Evolutionary conservation across 495 filamentous ascomycete species (phyloP).

Genomic region (Sporormia fimetaria): DNA sequence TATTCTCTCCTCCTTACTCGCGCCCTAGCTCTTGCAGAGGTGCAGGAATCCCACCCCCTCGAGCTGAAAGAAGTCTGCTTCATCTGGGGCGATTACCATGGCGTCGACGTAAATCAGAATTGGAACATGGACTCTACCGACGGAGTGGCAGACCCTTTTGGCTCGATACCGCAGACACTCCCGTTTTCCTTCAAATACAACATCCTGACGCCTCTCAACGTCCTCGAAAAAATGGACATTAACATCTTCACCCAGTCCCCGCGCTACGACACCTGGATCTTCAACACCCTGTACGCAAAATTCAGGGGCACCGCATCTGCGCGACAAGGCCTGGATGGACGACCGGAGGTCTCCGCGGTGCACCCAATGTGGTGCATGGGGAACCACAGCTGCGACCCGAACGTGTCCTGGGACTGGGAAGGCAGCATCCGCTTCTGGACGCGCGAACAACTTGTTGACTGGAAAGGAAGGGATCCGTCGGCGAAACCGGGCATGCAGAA

Average conservation of each 20-base stretch:
- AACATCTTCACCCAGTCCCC: constrained; percentile 60
- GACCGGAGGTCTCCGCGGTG: constrained; percentile 70
- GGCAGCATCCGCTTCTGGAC: constrained; percentile 63
- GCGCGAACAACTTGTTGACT: constrained; percentile 39
- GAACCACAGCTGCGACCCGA: constrained; percentile 91
- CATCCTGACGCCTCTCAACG: constrained; percentile 68
- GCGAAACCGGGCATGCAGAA: constrained; percentile 47
- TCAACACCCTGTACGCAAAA: constrained; percentile 87
- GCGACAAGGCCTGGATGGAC: constrained; percentile 57
- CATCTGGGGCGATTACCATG: constrained; percentile 77
- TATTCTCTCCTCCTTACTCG: constrained; percentile 50
- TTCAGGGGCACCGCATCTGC: constrained; percentile 88
- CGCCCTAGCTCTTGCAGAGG: constrained; percentile 71
- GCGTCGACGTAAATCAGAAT: constrained; percentile 9
- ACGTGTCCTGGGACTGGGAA: constrained; percentile 88
- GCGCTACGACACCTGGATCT: constrained; percentile 75
- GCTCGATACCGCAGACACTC: constrained; percentile 46
- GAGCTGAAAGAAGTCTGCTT: constrained; percentile 77
- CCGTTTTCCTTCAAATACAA: constrained; percentile 85
- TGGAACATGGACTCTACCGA: constrained; percentile 7
- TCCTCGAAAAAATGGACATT: constrained; percentile 83
- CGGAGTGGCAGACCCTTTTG: constrained; percentile 26
- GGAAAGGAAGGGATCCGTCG: constrained; percentile 30
- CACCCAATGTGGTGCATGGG: constrained; percentile 69
- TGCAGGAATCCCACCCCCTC: constrained; percentile 71